A percentile compares a stretch with the other conserved stretches of the same genome.
Evolutionary conservation across 1,139 yeast genomes (phyloP).

Genomic region (Sugiyamaella novakii): DNA sequence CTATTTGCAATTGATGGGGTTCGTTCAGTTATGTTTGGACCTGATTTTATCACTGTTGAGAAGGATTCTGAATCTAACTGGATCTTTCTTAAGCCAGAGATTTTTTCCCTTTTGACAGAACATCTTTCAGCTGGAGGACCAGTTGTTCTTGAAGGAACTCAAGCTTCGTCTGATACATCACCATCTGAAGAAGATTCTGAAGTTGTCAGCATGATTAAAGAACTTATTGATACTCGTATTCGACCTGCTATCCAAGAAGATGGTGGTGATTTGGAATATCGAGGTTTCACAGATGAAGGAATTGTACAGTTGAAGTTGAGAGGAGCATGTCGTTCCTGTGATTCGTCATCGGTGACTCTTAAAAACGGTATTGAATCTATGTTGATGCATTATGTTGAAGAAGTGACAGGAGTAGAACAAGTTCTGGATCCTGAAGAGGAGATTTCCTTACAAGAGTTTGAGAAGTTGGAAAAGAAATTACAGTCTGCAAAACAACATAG

Average conservation of each 20-base stretch:
- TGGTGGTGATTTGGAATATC: slow-evolving; percentile 78
- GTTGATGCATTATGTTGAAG: slow-evolving; percentile 84
- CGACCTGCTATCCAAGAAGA: slow-evolving; percentile 87
- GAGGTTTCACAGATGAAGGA: slow-evolving; percentile 69
- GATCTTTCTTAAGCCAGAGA: slow-evolving; percentile 85
- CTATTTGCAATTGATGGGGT: slow-evolving; percentile 86
- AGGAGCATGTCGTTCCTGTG: slow-evolving; percentile 84
- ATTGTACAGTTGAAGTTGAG: slow-evolving; percentile 71
- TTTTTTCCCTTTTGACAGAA: slow-evolving; percentile 81
- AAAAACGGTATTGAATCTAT: slow-evolving; percentile 81
- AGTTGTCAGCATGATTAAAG: slow-evolving; percentile 88
- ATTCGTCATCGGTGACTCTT: slow-evolving; percentile 73
- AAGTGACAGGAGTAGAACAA: slow-evolving; percentile 74
- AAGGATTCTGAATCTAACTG: slow-evolving; percentile 60
- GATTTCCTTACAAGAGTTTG: slow-evolving; percentile 67
- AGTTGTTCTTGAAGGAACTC: slow-evolving; percentile 49
- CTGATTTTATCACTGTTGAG: slow-evolving; percentile 83
- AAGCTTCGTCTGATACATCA: slow-evolving; percentile 51
- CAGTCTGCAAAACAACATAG: slow-evolving; percentile 28
- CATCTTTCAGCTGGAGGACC: slow-evolving; percentile 76
- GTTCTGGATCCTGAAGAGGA: slow-evolving; percentile 63
- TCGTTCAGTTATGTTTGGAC: slow-evolving; percentile 84
- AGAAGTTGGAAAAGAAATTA: slow-evolving; percentile 56
- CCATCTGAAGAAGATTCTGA: slow-evolving; percentile 68
- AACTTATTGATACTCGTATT: slow-evolving; percentile 87